phyloP scores from a whole-genome alignment of 106 monocot species.

The Gastrodia elata region DNA sequence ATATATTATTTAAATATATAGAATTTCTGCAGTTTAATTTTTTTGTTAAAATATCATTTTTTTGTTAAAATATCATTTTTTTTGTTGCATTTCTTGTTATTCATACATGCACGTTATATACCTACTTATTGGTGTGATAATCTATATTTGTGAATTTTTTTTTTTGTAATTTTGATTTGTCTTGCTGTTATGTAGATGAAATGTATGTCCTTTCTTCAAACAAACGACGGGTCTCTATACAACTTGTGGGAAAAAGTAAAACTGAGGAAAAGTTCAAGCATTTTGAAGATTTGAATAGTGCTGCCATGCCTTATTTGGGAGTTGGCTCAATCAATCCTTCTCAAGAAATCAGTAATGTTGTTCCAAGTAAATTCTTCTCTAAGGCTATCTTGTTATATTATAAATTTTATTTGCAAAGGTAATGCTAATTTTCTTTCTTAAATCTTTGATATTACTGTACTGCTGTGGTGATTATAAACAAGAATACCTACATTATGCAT shows the following conservation, averaged over 20 bases:
- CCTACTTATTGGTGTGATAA: background rate
- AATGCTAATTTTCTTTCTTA: background rate
- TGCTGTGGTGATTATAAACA: background rate
- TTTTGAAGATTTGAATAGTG: slow-evolving; percentile 45
- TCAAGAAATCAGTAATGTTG: slow-evolving; percentile 37
- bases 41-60: background rate
- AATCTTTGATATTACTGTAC: background rate
- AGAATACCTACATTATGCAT: background rate
- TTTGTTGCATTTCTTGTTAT: background rate
- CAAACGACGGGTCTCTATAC: slow-evolving; percentile 52
- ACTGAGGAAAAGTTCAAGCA: slow-evolving; percentile 61
- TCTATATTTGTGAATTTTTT: background rate
- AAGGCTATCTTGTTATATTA: background rate
- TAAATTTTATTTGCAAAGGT: background rate
- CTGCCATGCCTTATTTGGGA: slow-evolving; percentile 58
- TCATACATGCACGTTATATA: background rate
- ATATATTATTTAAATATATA: background rate
- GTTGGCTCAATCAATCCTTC: slow-evolving; percentile 49
- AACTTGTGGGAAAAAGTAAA: slow-evolving; percentile 69
- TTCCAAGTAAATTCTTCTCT: slow-evolving; percentile 50
- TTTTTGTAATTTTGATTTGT: background rate
- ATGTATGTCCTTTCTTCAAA: slow-evolving; percentile 95
- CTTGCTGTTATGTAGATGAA: slow-evolving; percentile 53
- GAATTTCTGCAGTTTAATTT: background rate
- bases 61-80: background rate